Evolutionary conservation across 352 stramenopile genomes (phyloP).

Genomic region (Globisporangium ultimum): DNA sequence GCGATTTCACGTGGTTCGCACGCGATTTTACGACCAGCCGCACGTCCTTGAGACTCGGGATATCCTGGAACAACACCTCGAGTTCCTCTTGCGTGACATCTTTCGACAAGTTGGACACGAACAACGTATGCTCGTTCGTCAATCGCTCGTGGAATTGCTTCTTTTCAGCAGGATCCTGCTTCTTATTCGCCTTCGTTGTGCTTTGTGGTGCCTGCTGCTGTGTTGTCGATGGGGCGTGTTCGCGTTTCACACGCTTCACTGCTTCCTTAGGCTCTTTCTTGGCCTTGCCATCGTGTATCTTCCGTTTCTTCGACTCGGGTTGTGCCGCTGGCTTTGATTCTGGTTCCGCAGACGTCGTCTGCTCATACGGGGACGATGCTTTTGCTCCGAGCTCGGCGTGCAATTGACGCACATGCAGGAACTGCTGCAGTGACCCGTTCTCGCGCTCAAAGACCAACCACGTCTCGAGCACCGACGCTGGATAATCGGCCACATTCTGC

Average conservation of each 20-base stretch:
- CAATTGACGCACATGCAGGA: constrained; percentile 28
- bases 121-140: constrained; percentile 65
- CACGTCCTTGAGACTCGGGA: constrained; percentile 49
- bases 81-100: constrained; percentile 50
- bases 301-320: constrained; percentile 14
- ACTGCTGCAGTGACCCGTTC: constrained; percentile 33
- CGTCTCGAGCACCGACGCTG: constrained; percentile 27
- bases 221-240: not conserved
- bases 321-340: constrained; percentile 18
- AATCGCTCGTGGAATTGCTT: constrained; percentile 30
- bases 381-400: constrained; percentile 20
- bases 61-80: constrained; percentile 41
- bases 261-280: not conserved
- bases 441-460: constrained; percentile 57
- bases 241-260: constrained; percentile 26
- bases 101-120: constrained; percentile 66
- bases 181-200: constrained; percentile 7
- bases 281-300: constrained; percentile 6
- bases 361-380: not conserved
- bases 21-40: constrained; percentile 64
- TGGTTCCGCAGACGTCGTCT: constrained; percentile 4
- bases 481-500: constrained; percentile 29
- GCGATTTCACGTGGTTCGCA: constrained; percentile 52
- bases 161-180: constrained; percentile 18
- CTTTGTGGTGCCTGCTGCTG: constrained; percentile 5